These are phyloP conservation scores for Herpetomonas tarakana DNA, from an alignment of 208 protist species.

Conservation along the genomic window DNA sequence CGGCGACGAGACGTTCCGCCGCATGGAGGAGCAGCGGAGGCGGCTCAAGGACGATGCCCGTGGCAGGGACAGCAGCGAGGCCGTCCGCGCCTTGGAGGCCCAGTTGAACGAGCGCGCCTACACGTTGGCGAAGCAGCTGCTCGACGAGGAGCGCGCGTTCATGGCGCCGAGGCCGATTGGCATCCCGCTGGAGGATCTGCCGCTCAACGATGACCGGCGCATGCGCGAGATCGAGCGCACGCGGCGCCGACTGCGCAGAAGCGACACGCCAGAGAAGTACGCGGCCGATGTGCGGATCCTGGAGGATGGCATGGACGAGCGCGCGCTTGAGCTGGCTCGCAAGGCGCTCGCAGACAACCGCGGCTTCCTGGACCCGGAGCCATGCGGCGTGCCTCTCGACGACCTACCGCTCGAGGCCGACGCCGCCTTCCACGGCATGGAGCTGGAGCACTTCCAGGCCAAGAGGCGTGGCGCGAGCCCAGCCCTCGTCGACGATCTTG, in stretches of 20 bases:
- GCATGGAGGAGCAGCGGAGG: conserved; percentile 67
- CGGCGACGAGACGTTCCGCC: conserved; percentile 60
- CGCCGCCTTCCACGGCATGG: conserved; percentile 39
- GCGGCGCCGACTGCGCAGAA: conserved; percentile 47
- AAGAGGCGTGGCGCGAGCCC: conserved; percentile 12
- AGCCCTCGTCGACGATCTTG: conserved; percentile 30
- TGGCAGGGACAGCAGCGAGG: conserved; percentile 11
- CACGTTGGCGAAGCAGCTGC: conserved; percentile 42
- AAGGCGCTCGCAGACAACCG: conserved; percentile 55
- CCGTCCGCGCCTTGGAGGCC: conserved; percentile 47
- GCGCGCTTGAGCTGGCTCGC: conserved; percentile 55
- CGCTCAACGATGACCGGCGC: conserved; percentile 58
- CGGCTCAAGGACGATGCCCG: conserved; percentile 44
- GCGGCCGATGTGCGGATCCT: conserved; percentile 32
- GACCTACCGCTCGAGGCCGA: conserved; percentile 66
- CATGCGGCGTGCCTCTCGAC: conserved; percentile 56
- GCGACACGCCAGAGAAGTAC: conserved; percentile 21
- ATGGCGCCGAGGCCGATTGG: conserved; percentile 60
- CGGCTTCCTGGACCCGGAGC: conserved; percentile 58
- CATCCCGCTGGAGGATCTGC: conserved; percentile 55
- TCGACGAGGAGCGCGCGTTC: conserved; percentile 62
- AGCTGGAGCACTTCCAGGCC: conserved; percentile 26
- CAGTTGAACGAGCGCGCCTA: conserved; percentile 53
- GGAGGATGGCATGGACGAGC: conserved; percentile 55
- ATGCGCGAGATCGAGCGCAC: conserved; percentile 65